These are phyloP conservation scores for Xylaria hypoxylon DNA, from an alignment of 2,329 filamentous ascomycete species.

Conservation along the genomic window DNA sequence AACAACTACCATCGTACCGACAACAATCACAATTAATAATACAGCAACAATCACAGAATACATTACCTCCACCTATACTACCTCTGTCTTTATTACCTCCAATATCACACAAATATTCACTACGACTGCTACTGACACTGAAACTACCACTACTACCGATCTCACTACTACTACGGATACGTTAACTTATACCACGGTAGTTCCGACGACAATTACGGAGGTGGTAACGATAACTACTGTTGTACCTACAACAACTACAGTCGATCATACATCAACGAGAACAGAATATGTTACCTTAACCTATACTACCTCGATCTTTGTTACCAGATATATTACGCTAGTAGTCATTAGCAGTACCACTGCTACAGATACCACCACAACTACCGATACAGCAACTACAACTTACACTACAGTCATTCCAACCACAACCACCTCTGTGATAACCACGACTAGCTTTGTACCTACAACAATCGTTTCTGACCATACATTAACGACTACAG, in stretches of 20 bases:
- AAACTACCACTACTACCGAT: constrained; percentile 24
- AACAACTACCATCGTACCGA: constrained; percentile 32
- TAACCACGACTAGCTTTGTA: constrained; percentile 42
- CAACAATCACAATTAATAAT: constrained; percentile 25
- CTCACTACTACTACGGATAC: constrained; percentile 12
- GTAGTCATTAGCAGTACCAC: constrained; percentile 1
- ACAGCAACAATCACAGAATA: constrained; percentile 26
- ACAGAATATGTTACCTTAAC: constrained; percentile 29
- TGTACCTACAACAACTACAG: constrained; percentile 33
- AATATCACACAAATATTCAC: not conserved
- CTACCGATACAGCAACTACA: constrained; percentile 30
- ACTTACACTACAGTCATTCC: constrained; percentile 44
- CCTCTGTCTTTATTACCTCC: constrained; percentile 23
- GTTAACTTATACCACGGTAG: constrained; percentile 34
- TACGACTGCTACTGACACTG: constrained; percentile 15
- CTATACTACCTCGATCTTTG: constrained; percentile 34
- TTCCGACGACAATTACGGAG: constrained; percentile 35
- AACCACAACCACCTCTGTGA: constrained; percentile 40
- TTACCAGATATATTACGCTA: constrained; percentile 7
- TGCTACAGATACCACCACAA: constrained; percentile 17
- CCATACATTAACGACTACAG: constrained; percentile 41
- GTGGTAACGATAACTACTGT: constrained; percentile 21
- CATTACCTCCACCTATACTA: constrained; percentile 35
- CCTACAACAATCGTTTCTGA: constrained; percentile 43
- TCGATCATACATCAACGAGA: constrained; percentile 30